Conservation (phyloP, 306 rosid species). For the Parietaria judaica region DNA sequence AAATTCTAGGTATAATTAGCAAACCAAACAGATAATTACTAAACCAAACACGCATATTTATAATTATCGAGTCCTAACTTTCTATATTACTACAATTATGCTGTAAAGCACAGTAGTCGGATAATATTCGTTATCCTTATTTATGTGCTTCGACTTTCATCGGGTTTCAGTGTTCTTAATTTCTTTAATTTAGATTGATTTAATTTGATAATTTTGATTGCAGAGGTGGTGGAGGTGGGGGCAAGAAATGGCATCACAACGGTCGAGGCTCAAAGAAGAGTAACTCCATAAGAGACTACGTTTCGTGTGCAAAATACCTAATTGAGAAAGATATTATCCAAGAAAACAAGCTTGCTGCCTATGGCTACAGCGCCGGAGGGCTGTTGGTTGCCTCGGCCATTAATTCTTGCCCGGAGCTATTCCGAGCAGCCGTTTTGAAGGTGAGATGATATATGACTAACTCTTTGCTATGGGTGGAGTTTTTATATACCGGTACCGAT, state of each 20-base stretch:
- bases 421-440: conserved; percentile 77
- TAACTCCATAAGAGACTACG: conserved; percentile 70
- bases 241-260: conserved; percentile 82
- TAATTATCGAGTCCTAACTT: background rate
- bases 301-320: conserved; percentile 81
- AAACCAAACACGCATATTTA: no score
- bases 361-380: conserved; percentile 93
- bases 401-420: conserved; percentile 66
- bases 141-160: background rate
- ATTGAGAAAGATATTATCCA: conserved; percentile 50
- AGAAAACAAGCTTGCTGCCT: conserved; percentile 75
- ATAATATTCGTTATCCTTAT: background rate
- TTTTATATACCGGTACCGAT: no score
- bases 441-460: conserved; percentile 20
- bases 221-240: conserved; percentile 95
- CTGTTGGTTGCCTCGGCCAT: conserved; percentile 88
- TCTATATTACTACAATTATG: conserved; percentile 9
- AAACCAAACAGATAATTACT: no score
- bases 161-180: background rate
- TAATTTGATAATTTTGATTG: conserved; percentile 25
- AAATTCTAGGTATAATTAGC: no score
- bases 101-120: background rate
- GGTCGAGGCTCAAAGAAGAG: conserved; percentile 60
- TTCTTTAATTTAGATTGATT: conserved; percentile 12
- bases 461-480: no score